Evolutionary conservation across 768 basidiomycete genomes (phyloP).

Genomic region (Leccinum aurantiacum): DNA sequence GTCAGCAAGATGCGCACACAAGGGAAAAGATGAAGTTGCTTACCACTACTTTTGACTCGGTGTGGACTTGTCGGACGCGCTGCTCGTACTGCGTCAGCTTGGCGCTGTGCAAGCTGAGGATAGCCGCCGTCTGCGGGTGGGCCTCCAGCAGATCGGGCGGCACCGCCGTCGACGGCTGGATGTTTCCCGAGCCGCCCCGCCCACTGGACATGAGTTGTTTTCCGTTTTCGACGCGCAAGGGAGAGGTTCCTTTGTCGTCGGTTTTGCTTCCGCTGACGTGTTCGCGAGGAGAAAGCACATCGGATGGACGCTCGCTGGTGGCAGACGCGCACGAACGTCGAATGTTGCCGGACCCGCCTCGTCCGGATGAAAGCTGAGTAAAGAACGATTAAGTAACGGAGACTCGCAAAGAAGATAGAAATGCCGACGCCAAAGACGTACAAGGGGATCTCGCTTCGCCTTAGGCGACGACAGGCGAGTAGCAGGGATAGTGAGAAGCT

Average conservation of each 20-base stretch:
- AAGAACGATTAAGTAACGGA: not conserved
- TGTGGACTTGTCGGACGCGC: constrained; percentile 12
- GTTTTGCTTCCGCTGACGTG: not conserved
- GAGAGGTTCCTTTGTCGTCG: not conserved
- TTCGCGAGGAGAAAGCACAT: not conserved
- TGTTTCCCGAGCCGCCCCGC: constrained; percentile 28
- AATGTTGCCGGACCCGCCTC: constrained; percentile 27
- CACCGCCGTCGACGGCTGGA: constrained; percentile 9
- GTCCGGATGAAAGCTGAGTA: constrained; percentile 20
- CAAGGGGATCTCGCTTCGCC: constrained; percentile 11
- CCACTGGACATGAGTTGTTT: constrained; percentile 24
- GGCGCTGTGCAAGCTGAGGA: constrained; percentile 21
- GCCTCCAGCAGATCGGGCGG: constrained; percentile 2
- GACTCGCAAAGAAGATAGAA: not conserved
- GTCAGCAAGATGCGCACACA: not conserved
- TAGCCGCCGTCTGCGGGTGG: constrained; percentile 26
- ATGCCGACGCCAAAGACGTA: constrained; percentile 12
- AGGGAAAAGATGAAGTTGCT: constrained; percentile 2
- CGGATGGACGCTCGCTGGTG: not conserved
- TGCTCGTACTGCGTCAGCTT: constrained; percentile 17
- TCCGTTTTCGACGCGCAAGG: not conserved
- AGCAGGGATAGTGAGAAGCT: not conserved
- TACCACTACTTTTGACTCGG: constrained; percentile 20
- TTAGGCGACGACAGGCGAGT: not conserved
- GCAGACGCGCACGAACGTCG: not conserved